Base-by-base conservation (phyloP, 768 basidiomycete species). In the Tricholoma hemisulphureum region DNA sequence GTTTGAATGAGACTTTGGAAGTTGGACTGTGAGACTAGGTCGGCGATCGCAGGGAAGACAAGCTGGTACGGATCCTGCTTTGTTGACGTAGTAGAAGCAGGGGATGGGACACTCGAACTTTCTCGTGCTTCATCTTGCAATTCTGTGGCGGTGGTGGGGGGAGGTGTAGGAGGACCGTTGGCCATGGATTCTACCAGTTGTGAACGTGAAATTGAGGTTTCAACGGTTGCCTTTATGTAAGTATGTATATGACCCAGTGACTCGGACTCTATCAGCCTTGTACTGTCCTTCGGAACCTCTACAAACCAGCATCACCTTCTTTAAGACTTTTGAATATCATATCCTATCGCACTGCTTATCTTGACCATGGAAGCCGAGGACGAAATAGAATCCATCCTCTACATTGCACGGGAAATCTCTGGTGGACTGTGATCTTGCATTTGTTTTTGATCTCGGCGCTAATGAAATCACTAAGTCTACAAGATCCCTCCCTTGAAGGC, bases 341-440 rank as follows among this genome's bases (percentile, higher is more conserved):
- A 21, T 24, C n/a, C n/a, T 9, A 54, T n/a, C 41, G n/a, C n/a
- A n/a, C 28, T 31, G 23, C 37, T n/a, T 49, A 24, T 20, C 20
- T 54, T 34, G 31, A 64, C 49, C 31, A 87, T 87, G 81, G 83
- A 87, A 46, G 62, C 68, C 58, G 82, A 84, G 58, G 91, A 94
- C 58, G 93, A 95, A 67, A 88, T 95, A 58, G 89, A 95, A 72
- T 93, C 92, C 46, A 83, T 95, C 64, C 77, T 97, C 34, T 95
- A 92, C 72, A 87, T 96, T 61, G 88, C 85, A n/a, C 81, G 94
- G 37, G 94, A 95, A 77, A 81, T 95, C 53, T 94, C 90, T 78
- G 93, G 93, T 93, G 65, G 68, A 76, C 72, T 26, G 37, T 32
- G 34, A 14, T 34, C 53, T 21, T 41, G 28, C 26, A 54, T 49